Evolutionary conservation across 73 alveolate species (phyloP).

Genomic region (Paramecium biaurelia): DNA sequence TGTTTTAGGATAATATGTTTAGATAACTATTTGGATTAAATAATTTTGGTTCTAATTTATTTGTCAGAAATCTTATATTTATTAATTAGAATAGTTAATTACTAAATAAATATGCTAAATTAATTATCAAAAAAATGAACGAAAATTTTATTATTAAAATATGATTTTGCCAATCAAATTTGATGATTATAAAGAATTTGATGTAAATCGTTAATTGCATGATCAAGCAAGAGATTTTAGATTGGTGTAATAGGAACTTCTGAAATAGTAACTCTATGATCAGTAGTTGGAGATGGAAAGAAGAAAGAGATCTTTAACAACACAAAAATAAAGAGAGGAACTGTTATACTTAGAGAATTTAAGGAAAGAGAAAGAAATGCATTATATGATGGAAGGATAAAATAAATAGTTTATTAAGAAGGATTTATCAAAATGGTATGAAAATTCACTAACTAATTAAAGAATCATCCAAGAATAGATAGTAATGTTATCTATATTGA

Average conservation of each 20-base stretch:
- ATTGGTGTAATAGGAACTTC: not conserved
- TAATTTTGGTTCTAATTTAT: too few species aligned
- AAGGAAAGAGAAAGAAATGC: not conserved
- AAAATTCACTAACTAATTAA: not conserved
- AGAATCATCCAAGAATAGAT: not conserved
- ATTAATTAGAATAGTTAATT: not conserved
- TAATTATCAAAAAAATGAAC: not conserved
- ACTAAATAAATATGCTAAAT: not conserved
- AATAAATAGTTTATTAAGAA: not conserved
- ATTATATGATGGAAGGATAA: not conserved
- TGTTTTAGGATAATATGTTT: too few species aligned
- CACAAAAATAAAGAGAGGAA: not conserved
- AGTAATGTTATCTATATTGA: not conserved
- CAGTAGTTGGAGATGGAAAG: not conserved
- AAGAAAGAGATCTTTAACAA: not conserved
- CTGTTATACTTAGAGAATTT: not conserved
- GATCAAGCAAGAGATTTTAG: slow-evolving; percentile 14
- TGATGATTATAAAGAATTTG: not conserved
- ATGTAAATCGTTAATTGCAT: slow-evolving; percentile 2
- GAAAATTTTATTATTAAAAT: not conserved
- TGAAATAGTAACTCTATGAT: not conserved
- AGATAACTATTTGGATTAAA: too few species aligned
- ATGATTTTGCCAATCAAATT: slow-evolving; percentile 4
- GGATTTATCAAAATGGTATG: slow-evolving; percentile 14
- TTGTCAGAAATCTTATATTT: not conserved